A percentile compares a stretch with the other conserved stretches of the same genome.
These are phyloP conservation scores for Pythium periplocum DNA, from an alignment of 352 stramenopile genomes.

Conservation along the genomic window DNA sequence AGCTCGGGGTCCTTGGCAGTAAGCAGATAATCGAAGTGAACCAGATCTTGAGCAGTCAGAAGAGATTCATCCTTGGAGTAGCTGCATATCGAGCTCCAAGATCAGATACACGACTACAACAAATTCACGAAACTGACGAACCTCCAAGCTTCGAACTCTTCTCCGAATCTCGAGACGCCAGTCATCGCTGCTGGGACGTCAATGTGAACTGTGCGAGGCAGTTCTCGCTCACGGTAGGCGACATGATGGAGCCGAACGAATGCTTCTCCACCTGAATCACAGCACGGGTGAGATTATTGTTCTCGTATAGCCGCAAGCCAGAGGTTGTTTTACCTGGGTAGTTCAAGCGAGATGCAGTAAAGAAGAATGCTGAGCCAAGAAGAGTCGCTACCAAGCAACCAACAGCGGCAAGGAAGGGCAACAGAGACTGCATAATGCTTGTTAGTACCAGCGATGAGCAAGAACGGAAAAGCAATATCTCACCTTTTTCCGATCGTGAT, in stretches of 20 bases:
- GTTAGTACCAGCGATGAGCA: background rate
- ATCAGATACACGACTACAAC: background rate
- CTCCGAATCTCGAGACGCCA: conserved; percentile 88
- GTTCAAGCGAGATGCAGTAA: conserved; percentile 81
- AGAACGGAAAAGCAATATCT: background rate
- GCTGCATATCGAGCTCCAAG: conserved; percentile 14
- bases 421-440: conserved; percentile 21
- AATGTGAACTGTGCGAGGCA: conserved; percentile 78
- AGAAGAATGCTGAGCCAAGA: conserved; percentile 48
- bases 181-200: conserved; percentile 93
- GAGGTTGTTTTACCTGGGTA: conserved; percentile 80
- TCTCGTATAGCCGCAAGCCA: conserved; percentile 2
- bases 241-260: conserved; percentile 59
- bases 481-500: conserved; percentile 54
- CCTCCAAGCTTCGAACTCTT: conserved; percentile 73
- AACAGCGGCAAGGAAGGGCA: conserved; percentile 49
- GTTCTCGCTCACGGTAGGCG: conserved; percentile 19
- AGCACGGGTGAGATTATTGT: background rate
- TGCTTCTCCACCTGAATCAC: conserved; percentile 48
- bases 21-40: conserved; percentile 58
- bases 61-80: conserved; percentile 78
- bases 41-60: conserved; percentile 36
- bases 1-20: conserved; percentile 32
- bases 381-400: conserved; percentile 41
- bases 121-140: conserved; percentile 17